Conservation (phyloP, 73 alveolate species). For the Vitrella brassicaformis region DNA sequence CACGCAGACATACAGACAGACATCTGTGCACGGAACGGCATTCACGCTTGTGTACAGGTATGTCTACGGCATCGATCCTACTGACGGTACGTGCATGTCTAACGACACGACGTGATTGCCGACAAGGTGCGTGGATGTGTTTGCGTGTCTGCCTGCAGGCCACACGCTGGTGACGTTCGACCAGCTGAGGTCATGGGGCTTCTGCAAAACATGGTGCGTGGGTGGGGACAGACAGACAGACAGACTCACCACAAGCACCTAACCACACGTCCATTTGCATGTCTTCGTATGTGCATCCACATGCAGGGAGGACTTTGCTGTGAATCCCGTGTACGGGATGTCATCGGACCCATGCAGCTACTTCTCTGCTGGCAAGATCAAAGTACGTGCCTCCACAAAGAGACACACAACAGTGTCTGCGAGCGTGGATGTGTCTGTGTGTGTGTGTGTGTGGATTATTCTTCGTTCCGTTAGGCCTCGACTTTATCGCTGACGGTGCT, state of each 20-base stretch:
- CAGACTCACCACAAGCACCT: background rate
- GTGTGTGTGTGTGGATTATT: no score
- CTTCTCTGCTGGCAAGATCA: constrained; percentile 84
- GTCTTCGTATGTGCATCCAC: background rate
- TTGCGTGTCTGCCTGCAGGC: constrained; percentile 16
- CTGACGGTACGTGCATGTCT: background rate
- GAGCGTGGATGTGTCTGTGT: no score
- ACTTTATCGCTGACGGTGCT: constrained; percentile 73
- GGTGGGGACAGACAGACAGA: no score
- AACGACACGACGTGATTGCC: no score
- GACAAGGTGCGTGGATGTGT: no score
- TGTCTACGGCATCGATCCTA: background rate
- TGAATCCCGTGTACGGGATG: constrained; percentile 1
- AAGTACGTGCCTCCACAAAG: no score
- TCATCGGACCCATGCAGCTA: constrained; percentile 71
- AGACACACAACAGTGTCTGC: no score
- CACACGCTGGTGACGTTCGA: constrained; percentile 51
- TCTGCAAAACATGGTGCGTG: no score
- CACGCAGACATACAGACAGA: no score
- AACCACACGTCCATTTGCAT: background rate
- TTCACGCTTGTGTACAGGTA: no score
- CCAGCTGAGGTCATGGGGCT: constrained; percentile 49
- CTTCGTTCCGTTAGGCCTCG: no score
- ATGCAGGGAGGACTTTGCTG: constrained; percentile 56
- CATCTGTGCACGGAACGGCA: no score